Conservation (phyloP, 73 alveolate genomes). For the Tetrahymena malaccensis region DNA sequence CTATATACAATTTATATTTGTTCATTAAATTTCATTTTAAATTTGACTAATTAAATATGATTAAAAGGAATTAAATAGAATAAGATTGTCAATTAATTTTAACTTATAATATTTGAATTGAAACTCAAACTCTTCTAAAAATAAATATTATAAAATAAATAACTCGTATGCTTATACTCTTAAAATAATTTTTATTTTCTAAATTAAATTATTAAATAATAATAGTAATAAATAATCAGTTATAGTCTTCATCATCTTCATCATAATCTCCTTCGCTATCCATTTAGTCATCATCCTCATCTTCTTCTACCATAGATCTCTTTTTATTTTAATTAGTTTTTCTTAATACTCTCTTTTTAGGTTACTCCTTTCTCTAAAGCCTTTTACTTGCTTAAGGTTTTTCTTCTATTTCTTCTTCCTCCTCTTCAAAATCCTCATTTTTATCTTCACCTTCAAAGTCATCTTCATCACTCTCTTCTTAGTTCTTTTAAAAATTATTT, state of each 20-base stretch:
- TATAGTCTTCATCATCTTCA: not conserved
- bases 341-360: not conserved
- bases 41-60: no score
- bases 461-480: not conserved
- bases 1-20: no score
- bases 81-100: no score
- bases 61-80: no score
- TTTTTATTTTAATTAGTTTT: not conserved
- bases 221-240: not conserved
- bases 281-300: not conserved
- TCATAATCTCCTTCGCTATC: not conserved
- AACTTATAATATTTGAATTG: not conserved
- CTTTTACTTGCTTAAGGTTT: not conserved
- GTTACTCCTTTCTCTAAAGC: not conserved
- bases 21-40: no score
- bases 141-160: not conserved
- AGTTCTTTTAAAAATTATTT: not conserved
- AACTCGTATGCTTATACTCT: not conserved
- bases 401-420: not conserved
- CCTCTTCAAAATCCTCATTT: not conserved
- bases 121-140: not conserved
- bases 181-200: not conserved
- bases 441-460: not conserved
- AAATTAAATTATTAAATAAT: not conserved
- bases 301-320: not conserved